Conservation (phyloP, 208 protist genomes). For the Naegleria fowleri region DNA sequence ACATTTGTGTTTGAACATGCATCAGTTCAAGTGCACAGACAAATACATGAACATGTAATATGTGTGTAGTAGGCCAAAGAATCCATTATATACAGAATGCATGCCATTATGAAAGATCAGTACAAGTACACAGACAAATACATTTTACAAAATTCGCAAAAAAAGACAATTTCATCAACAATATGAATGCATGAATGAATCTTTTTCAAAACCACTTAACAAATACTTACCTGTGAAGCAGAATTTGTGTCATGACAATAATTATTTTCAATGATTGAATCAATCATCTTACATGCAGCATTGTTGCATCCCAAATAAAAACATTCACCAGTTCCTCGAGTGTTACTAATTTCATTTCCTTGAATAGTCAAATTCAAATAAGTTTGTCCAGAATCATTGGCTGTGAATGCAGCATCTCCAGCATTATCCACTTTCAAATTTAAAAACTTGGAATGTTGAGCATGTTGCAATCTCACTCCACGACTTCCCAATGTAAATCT, state of each 20-base stretch:
- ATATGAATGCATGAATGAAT: no score
- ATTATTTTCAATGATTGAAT: neutral
- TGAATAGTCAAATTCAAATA: neutral
- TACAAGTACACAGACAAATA: no score
- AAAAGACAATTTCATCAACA: no score
- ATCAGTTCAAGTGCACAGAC: no score
- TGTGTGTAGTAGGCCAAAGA: no score
- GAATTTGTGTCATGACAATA: neutral
- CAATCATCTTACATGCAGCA: neutral
- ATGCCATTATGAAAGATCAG: no score
- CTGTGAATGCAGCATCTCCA: neutral
- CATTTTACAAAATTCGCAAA: no score
- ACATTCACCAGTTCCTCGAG: neutral
- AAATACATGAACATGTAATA: no score
- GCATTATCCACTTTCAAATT: neutral
- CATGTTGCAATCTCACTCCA: neutral
- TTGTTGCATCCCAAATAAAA: constrained; percentile 10
- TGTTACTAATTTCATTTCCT: neutral
- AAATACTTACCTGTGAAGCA: neutral
- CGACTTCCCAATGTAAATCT: neutral
- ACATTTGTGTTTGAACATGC: no score
- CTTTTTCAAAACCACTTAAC: no score
- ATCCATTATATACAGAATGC: no score
- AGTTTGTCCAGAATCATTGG: neutral
- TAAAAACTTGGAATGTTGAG: neutral